Evolutionary conservation across 139 green algal species (phyloP), one percentile per base, ranked within the genome.

Genomic region (Coccomyxa sp.): DNA sequence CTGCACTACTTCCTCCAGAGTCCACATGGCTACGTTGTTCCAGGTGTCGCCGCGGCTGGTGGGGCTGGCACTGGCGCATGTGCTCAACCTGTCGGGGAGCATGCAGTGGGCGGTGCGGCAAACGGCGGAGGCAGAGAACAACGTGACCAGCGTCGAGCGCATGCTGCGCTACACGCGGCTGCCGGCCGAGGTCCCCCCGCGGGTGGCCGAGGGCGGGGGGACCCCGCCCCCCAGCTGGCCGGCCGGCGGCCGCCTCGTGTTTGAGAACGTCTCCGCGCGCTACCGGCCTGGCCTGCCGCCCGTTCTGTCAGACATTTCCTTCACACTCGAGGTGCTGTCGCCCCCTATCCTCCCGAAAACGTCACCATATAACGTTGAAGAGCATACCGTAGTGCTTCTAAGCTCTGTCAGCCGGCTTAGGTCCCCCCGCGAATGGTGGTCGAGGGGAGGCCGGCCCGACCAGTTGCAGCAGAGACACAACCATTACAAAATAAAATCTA

Each of bases 31-130:
- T 51, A 7, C 7, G 38, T 7, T 51, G 3, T 11, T 94, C 1
- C 80, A 83, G 80, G 80, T 83, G 17, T 83, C 80, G n/a, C 74
- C 95, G 25, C 94, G 94, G 14, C 85, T 99, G 67, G 94, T 92
- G 23, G 96, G 96, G 0, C 87, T 99, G 71, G 94, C 94, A 1
- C 88, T 99, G 77, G 96, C 94, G 9, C 92, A 90, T 51, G 95
- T 96, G 13, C 91, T 98, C 23, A 92, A 94, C 75, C 88, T 98
- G 71, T 97, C 92, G 16, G 89, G 89, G 27, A 89, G 95, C 14
- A 90, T 98, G 76, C 95, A 91, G 84, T 98, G 93, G 63, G 91
- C 89, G 79, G 89, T 92, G 79, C 85, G 92, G 12, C 93, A 96
- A 87, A 86, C 85, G 0, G 89, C 92, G 9, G 89, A 96, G 85